phyloP scores from a whole-genome alignment of 2,329 filamentous ascomycete genomes.

The Botrytis elliptica region DNA sequence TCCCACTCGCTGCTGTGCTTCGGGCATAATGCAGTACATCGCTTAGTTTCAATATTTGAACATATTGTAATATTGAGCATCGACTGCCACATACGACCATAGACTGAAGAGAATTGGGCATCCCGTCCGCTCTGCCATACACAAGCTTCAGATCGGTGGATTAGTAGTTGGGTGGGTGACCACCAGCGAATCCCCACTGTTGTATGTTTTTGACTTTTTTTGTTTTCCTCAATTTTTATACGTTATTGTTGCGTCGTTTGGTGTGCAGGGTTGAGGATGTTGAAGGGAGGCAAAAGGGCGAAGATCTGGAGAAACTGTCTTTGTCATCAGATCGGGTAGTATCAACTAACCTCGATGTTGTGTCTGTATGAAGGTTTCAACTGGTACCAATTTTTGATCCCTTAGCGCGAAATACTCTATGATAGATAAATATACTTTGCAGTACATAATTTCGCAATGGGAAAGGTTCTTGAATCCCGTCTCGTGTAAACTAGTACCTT shows the following conservation, averaged over 20 bases:
- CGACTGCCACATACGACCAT: background rate
- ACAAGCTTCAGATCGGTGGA: background rate
- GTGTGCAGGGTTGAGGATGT: too few relatives aligned
- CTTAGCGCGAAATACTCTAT: too few relatives aligned
- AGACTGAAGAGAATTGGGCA: background rate
- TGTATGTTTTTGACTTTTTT: background rate
- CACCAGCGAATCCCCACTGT: background rate
- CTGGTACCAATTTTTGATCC: background rate
- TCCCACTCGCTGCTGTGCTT: too few relatives aligned
- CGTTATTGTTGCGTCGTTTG: too few relatives aligned
- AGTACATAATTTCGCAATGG: too few relatives aligned
- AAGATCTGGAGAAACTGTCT: background rate
- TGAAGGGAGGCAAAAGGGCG: background rate
- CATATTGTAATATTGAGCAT: background rate
- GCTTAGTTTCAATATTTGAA: rapidly evolving
- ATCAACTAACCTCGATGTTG: background rate
- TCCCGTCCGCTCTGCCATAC: background rate
- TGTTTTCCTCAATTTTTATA: background rate
- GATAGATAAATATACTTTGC: too few relatives aligned
- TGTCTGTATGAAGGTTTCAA: too few relatives aligned
- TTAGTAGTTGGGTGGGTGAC: background rate
- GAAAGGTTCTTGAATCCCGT: too few relatives aligned
- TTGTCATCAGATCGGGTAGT: rapidly evolving
- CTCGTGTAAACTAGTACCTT: too few relatives aligned
- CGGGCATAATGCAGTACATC: too few relatives aligned